Evolutionary conservation across 2,329 filamentous ascomycete species (phyloP).

Genomic region (Dryadomyces sulphureus): DNA sequence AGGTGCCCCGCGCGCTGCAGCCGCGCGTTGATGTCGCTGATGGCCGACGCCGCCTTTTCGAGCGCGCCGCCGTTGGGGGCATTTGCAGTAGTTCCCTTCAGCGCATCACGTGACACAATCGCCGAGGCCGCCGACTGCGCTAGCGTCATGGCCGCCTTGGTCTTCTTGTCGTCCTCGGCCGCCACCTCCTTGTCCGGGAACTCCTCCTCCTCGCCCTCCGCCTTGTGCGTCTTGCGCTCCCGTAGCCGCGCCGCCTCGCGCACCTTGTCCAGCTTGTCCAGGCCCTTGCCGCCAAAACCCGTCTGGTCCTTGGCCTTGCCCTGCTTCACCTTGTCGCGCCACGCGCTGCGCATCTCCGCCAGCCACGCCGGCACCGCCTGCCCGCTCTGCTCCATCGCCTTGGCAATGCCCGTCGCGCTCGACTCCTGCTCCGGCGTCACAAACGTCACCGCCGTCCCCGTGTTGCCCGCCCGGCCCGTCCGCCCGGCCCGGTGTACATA

Average conservation of each 20-base stretch:
- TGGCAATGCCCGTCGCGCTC: conserved; percentile 75
- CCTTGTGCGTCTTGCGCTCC: conserved; percentile 80
- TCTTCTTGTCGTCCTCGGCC: conserved; percentile 50
- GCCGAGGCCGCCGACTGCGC: conserved; percentile 48
- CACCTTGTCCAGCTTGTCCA: conserved; percentile 82
- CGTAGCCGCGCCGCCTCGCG: conserved; percentile 75
- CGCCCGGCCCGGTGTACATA: conserved; percentile 91
- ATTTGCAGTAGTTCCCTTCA: not conserved
- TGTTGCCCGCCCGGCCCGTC: conserved; percentile 88
- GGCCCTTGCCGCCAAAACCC: conserved; percentile 87
- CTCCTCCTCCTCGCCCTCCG: conserved; percentile 72
- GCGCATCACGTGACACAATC: conserved; percentile 35
- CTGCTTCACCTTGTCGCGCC: conserved; percentile 79
- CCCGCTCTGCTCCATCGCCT: conserved; percentile 83
- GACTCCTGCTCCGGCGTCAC: conserved; percentile 84
- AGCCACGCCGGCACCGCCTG: conserved; percentile 63
- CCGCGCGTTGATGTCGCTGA: conserved; percentile 79
- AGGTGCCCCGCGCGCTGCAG: conserved; percentile 81
- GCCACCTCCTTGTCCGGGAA: conserved; percentile 49
- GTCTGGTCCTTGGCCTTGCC: conserved; percentile 82
- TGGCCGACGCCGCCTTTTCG: conserved; percentile 80
- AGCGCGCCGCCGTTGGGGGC: conserved; percentile 33
- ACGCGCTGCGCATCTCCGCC: conserved; percentile 52
- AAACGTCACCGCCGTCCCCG: conserved; percentile 87
- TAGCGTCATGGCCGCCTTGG: conserved; percentile 50